A percentile compares a stretch with the other conserved stretches of the same genome.
Evolutionary conservation across 768 basidiomycete genomes (phyloP).

Genomic region (Glaciozyma antarctica): DNA sequence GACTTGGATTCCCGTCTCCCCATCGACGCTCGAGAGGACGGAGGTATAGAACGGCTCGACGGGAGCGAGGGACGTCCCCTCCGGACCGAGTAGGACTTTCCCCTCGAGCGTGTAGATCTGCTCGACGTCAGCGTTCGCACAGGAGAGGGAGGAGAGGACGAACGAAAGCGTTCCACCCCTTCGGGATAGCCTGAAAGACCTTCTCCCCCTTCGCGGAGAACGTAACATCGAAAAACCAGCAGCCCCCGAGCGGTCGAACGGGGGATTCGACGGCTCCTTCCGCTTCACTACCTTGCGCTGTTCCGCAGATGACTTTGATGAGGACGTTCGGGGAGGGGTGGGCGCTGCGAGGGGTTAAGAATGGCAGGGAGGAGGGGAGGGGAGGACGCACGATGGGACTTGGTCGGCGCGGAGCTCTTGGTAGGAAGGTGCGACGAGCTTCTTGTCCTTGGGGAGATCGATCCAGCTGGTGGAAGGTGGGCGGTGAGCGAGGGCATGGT

Average conservation of each 20-base stretch:
- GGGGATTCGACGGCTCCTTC: conserved; percentile 50
- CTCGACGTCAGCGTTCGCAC: neutral
- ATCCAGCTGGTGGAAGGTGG: conserved; percentile 19
- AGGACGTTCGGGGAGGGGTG: conserved; percentile 44
- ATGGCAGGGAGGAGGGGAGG: neutral
- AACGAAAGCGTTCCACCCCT: conserved; percentile 86
- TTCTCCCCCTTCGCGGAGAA: conserved; percentile 52
- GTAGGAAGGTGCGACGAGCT: conserved; percentile 72
- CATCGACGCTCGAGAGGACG: conserved; percentile 56
- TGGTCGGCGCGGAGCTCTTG: conserved; percentile 64
- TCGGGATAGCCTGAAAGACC: conserved; percentile 76
- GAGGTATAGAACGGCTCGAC: conserved; percentile 65
- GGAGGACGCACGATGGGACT: conserved; percentile 34
- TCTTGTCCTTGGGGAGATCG: conserved; percentile 48
- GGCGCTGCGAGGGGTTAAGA: conserved; percentile 47
- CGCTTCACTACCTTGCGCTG: conserved; percentile 63
- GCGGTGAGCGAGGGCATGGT: neutral
- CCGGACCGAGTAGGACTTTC: conserved; percentile 50
- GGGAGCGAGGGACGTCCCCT: conserved; percentile 40
- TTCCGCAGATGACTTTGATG: conserved; percentile 84
- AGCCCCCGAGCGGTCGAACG: conserved; percentile 81
- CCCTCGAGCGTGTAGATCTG: conserved; percentile 56
- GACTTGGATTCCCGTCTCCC: conserved; percentile 61
- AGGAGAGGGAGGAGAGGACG: conserved; percentile 32
- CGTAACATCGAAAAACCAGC: conserved; percentile 79